Conservation (phyloP, 1,284 basidiomycete genomes). For the Mrakiaceae sp. region DNA sequence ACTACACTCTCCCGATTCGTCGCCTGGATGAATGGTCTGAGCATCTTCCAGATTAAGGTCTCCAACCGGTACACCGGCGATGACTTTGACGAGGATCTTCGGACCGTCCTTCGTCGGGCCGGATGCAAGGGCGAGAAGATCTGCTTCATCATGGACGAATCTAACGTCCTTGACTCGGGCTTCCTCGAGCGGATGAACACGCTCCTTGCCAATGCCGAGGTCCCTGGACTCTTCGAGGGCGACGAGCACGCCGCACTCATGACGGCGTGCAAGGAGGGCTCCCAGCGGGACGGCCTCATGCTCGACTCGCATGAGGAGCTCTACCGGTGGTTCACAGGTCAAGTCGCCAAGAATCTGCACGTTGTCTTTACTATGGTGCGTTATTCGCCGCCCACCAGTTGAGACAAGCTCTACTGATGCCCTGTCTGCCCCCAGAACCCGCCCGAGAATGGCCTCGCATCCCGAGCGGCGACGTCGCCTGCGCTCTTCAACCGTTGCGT, state of each 20-base stretch:
- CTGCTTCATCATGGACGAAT: conserved; percentile 99
- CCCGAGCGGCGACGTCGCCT: conserved; percentile 91
- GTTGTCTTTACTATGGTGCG: conserved; percentile 81
- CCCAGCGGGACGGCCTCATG: conserved; percentile 94
- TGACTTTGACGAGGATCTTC: conserved; percentile 95
- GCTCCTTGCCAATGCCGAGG: conserved; percentile 96
- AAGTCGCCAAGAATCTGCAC: conserved; percentile 91
- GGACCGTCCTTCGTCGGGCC: conserved; percentile 80
- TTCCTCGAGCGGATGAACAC: conserved; percentile 99
- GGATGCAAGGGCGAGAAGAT: conserved; percentile 99
- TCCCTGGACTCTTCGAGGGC: conserved; percentile 95
- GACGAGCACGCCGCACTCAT: conserved; percentile 94
- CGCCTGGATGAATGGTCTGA: conserved; percentile 98
- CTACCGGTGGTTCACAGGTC: conserved; percentile 93
- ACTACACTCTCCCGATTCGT: conserved; percentile 97
- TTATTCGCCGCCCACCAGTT: too few species aligned
- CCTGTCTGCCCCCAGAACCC: conserved; percentile 99
- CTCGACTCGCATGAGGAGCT: conserved; percentile 94
- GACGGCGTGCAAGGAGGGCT: conserved; percentile 98
- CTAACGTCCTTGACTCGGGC: conserved; percentile 94
- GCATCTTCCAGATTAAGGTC: conserved; percentile 97
- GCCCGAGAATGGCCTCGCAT: conserved; percentile 86
- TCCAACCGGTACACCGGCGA: conserved; percentile 97
- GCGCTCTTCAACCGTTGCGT: conserved; percentile 97
- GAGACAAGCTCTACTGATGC: too few species aligned